phyloP scores from a whole-genome alignment of 768 basidiomycete species.

The Boletus eberwhitei region DNA sequence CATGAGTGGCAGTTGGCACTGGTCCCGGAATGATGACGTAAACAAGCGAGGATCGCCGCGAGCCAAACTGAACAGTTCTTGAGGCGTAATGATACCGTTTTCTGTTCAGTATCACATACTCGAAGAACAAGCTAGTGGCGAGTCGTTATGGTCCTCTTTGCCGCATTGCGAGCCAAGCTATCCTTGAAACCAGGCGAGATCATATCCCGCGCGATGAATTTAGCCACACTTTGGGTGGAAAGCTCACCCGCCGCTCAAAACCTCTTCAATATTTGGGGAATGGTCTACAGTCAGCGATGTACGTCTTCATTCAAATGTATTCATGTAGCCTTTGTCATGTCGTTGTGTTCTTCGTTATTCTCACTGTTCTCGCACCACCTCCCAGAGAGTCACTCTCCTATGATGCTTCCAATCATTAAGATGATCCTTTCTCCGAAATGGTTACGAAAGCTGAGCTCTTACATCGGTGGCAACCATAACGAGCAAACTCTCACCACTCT shows the following conservation, averaged over 20 bases:
- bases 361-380: constrained; percentile 65
- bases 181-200: constrained; percentile 48
- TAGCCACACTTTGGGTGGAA: constrained; percentile 64
- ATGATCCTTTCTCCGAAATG: constrained; percentile 53
- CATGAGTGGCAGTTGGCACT: no score
- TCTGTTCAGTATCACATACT: no score
- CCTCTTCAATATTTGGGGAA: constrained; percentile 64
- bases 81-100: no score
- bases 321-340: constrained; percentile 43
- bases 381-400: constrained; percentile 58
- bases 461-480: constrained; percentile 57
- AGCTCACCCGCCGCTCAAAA: constrained; percentile 53
- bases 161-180: constrained; percentile 55
- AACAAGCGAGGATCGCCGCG: no score
- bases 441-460: constrained; percentile 56
- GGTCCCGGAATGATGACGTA: no score
- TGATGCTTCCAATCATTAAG: constrained; percentile 62
- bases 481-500: constrained; percentile 66
- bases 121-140: no score
- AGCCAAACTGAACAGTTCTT: no score
- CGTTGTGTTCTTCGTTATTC: constrained; percentile 56
- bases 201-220: constrained; percentile 53
- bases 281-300: constrained; percentile 48
- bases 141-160: constrained; percentile 44
- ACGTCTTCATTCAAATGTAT: constrained; percentile 14